These are phyloP conservation scores for Cladosporium sp. DNA, from an alignment of 2,329 filamentous ascomycete species.

Conservation along the genomic window DNA sequence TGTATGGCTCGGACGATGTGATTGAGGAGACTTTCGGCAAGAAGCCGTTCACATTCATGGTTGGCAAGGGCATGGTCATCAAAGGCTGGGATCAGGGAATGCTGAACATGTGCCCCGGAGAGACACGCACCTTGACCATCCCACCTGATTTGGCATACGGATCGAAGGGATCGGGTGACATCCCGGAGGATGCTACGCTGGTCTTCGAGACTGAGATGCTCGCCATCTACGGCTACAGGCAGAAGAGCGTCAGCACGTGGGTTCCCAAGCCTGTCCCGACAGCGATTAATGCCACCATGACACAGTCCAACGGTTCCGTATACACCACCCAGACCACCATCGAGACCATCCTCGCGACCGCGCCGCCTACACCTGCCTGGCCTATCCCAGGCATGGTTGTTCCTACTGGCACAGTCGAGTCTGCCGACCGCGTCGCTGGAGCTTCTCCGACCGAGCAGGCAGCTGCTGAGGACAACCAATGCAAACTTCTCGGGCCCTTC, in stretches of 20 bases:
- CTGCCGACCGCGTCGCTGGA: slow-evolving; percentile 16
- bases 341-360: slow-evolving; percentile 22
- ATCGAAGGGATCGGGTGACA: slow-evolving; percentile 71
- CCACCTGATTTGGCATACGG: slow-evolving; percentile 83
- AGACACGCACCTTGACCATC: slow-evolving; percentile 88
- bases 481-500: slow-evolving; percentile 82
- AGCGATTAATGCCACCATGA: slow-evolving; percentile 6
- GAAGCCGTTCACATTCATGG: slow-evolving; percentile 72
- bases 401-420: not conserved
- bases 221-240: slow-evolving; percentile 67
- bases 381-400: not conserved
- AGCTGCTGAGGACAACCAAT: slow-evolving; percentile 50
- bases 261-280: not conserved
- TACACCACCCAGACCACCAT: slow-evolving; percentile 1
- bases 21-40: slow-evolving; percentile 65
- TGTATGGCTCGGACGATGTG: slow-evolving; percentile 61
- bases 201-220: slow-evolving; percentile 91
- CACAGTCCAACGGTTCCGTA: slow-evolving; percentile 3
- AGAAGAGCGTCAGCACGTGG: slow-evolving; percentile 16
- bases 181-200: slow-evolving; percentile 77
- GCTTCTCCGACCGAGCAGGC: slow-evolving; percentile 42
- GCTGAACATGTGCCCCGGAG: slow-evolving; percentile 91
- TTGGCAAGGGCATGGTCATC: slow-evolving; percentile 85
- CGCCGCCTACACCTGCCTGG: slow-evolving; percentile 19
- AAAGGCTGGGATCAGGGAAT: slow-evolving; percentile 95